Evolutionary conservation across 2,329 filamentous ascomycete genomes (phyloP), one percentile per base, ranked within the genome.

Genomic region (Celoporthe dispersa): DNA sequence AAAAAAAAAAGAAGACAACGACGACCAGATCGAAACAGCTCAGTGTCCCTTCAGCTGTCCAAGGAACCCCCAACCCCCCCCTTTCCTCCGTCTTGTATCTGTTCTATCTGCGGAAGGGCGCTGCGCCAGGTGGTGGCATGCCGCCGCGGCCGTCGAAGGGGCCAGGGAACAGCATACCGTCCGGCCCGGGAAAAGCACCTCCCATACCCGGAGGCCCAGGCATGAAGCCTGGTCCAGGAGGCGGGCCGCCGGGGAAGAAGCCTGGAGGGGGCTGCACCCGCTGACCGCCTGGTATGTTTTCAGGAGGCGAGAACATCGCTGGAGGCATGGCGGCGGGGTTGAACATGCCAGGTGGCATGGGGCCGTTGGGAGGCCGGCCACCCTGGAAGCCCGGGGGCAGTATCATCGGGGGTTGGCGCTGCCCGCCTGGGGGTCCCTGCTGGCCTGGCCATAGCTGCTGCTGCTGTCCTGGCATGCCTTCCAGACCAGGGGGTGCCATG

Each of bases 251-350:
- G 31, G 80, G 82, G 73, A 84, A 88, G 75, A 89, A 88, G 14
- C 86, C 87, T 1, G 88, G 88, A 6, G 88, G 88, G 35, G 87
- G 87, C 71, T 84, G 84, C 71, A 82, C 79, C 35, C 81, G 78
- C 6, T 77, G 77, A n/a, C 78, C 79, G 6, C 76, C 78, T 22
- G 81, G 81, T 81, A 88, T 84, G 76, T 81, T 86, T n/a, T 87
- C 84, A 12, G 83, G 85, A 22, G 84, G 85, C 71, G 84, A 84
- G 22, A 79, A 79, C 19, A 79, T 80, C 33, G 80, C 81, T 7
- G 84, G 84, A 19, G 87, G 85, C 72, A 90, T 90, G 76, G 86
- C 88, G n/a, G 87, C 87, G 28, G 87, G 87, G 33, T 70, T 69
- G 74, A 87, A 90, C 82, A 89, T 88, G 72, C 84, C 85, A 69